Conservation (phyloP, 345 rosid genomes). For the Cardiospermum halicacabum region DNA sequence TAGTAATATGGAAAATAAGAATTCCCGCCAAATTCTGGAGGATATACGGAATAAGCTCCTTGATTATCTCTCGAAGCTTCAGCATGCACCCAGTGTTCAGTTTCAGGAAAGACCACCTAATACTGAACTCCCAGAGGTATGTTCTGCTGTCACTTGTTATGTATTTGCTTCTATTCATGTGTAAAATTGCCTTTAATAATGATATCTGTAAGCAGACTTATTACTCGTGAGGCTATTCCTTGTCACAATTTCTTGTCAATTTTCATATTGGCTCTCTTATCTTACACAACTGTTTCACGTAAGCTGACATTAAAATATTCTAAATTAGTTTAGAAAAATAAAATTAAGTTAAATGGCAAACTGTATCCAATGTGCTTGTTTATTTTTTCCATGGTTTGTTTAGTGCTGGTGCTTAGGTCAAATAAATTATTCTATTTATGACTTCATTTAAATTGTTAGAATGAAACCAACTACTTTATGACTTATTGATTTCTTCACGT, state of each 20-base stretch:
- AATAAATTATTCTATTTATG: neutral
- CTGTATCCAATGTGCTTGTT: neutral
- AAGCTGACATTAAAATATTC: neutral
- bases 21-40: constrained; percentile 65
- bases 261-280: neutral
- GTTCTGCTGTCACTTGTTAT: constrained; percentile 8
- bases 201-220: neutral
- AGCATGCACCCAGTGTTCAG: constrained; percentile 95
- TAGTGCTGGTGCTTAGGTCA: neutral
- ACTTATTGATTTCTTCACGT: constrained; percentile 6
- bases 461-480: constrained; percentile 2
- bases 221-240: neutral
- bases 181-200: constrained; percentile 5
- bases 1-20: constrained; percentile 66
- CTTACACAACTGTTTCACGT: neutral
- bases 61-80: constrained; percentile 82
- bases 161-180: neutral
- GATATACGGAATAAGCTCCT: constrained; percentile 80
- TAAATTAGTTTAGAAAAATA: neutral
- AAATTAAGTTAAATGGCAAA: neutral
- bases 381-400: neutral
- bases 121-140: constrained; percentile 71
- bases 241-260: too few species aligned
- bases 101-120: constrained; percentile 91
- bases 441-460: neutral